Evolutionary conservation across 2,329 filamentous ascomycete genomes (phyloP).

Genomic region (Cephalotrichum gorgonifer): DNA sequence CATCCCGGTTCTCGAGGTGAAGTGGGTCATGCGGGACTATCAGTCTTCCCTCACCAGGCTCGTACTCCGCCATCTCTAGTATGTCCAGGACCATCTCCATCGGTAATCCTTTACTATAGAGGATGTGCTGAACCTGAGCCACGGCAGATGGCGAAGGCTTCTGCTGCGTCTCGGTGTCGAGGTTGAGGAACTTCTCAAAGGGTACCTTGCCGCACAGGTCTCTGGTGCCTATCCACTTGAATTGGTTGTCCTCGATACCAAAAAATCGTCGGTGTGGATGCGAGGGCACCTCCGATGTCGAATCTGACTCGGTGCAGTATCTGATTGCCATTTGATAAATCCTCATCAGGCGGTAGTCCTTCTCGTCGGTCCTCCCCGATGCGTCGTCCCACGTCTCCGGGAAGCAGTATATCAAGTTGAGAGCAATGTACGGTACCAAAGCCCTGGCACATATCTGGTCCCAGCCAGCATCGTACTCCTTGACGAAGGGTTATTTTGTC

Average conservation of each 20-base stretch:
- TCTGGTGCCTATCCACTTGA: not conserved
- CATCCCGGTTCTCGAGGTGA: slow-evolving; percentile 11
- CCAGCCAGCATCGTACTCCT: slow-evolving; percentile 10
- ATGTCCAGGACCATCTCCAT: slow-evolving; percentile 9
- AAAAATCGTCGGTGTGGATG: slow-evolving; percentile 12
- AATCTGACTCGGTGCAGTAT: slow-evolving; percentile 1
- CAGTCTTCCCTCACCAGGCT: slow-evolving; percentile 5
- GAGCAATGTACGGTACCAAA: slow-evolving; percentile 11
- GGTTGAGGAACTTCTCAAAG: not conserved
- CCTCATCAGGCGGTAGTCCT: slow-evolving; percentile 10
- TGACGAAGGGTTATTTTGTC: not conserved
- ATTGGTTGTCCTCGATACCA: slow-evolving; percentile 7
- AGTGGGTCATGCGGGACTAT: slow-evolving; percentile 10
- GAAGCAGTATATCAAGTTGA: slow-evolving; percentile 12
- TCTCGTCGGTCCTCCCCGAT: not conserved
- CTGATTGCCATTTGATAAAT: slow-evolving; percentile 10
- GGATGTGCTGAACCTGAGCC: slow-evolving; percentile 1
- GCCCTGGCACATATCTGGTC: slow-evolving; percentile 7
- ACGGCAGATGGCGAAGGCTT: slow-evolving; percentile 5
- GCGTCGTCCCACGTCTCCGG: slow-evolving; percentile 8
- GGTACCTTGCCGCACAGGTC: not conserved
- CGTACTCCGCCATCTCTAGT: slow-evolving; percentile 8
- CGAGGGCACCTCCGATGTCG: slow-evolving; percentile 4
- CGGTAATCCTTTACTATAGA: slow-evolving; percentile 9
- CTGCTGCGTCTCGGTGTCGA: not conserved